Evolutionary conservation across 2,329 filamentous ascomycete species (phyloP).

Genomic region (Pezicula rhizophila): DNA sequence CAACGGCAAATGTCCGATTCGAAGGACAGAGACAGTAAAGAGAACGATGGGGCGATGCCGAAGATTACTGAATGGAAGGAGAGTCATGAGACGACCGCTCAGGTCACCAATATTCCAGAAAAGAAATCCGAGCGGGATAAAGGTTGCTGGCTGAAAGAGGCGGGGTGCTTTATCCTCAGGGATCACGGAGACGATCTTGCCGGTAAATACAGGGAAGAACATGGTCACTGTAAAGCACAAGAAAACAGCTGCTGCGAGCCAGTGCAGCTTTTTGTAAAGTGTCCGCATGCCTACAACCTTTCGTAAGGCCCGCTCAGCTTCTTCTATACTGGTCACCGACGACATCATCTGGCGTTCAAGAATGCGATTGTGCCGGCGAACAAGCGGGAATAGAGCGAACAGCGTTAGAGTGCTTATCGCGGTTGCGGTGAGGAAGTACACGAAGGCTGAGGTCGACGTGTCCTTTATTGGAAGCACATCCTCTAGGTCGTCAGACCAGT

Average conservation of each 20-base stretch:
- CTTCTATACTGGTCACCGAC: slow-evolving; percentile 44
- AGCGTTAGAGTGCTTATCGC: slow-evolving; percentile 65
- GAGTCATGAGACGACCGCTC: slow-evolving; percentile 64
- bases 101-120: slow-evolving; percentile 93
- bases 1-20: slow-evolving; percentile 70
- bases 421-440: slow-evolving; percentile 88
- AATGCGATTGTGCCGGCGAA: slow-evolving; percentile 52
- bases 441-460: slow-evolving; percentile 68
- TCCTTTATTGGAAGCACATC: slow-evolving; percentile 30
- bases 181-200: slow-evolving; percentile 51
- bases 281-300: slow-evolving; percentile 52
- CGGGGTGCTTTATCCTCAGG: slow-evolving; percentile 37
- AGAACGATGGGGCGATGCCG: slow-evolving; percentile 59
- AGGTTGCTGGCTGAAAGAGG: slow-evolving; percentile 66
- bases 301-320: slow-evolving; percentile 42
- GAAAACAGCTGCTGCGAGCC: slow-evolving; percentile 71
- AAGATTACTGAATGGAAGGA: slow-evolving; percentile 45
- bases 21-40: slow-evolving; percentile 59
- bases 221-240: slow-evolving; percentile 80
- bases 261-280: slow-evolving; percentile 73
- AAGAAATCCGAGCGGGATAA: slow-evolving; percentile 85
- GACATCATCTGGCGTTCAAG: slow-evolving; percentile 45
- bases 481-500: slow-evolving; percentile 18
- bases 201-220: slow-evolving; percentile 91
- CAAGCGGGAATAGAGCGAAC: slow-evolving; percentile 67